Base-by-base conservation (phyloP, 2,329 filamentous ascomycete species). In the Plectosphaerella sp. region DNA sequence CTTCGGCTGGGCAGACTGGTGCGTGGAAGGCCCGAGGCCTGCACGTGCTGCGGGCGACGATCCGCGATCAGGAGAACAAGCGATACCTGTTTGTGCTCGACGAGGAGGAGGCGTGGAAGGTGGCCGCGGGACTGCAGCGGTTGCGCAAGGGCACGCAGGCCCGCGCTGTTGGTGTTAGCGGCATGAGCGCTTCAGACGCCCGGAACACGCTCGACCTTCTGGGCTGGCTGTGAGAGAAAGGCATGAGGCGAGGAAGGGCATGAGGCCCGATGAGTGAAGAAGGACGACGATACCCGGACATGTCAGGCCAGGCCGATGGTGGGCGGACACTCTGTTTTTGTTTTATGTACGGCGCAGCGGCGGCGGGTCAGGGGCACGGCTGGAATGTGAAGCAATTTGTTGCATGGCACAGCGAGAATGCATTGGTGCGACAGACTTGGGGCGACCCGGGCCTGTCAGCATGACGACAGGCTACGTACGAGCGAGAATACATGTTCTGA, bases 81-180 rank as follows among this genome's bases (percentile, higher is more conserved):
- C 76, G 83, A 36, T 87, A 82, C 61, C 66, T 88, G 36, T 87
- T 88, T 62, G 76, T 88, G 10, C 69, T 88, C 35, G 73, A 76
- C 41, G 83, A 87, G 62, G 77, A 82, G 55, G 84, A 88, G 64
- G 78, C 77, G 25, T 88, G 85, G 85, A 88, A 88, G 75, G 72
- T 88, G 22, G 75, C 82, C 1, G 71, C 80, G 36, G 84, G 82
- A 2, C 63, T 88, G 59, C 80, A 85, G 64, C 75, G 79, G 45
- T 67, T 88, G 59, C 72, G 83, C 49, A 76, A 77, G 50, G 84
- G 84, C 5, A 79, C 78, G 3, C 82, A 85, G 64, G 80, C 79
- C 33, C 73, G 82, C 50, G 77, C 80, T 52, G 70, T 87, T 45
- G 81, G 80, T 5, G 76, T 87, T 33, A 75, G 78, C 52, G 74